Percentiles rank a stretch among this genome's conserved stretches.
phyloP scores from a whole-genome alignment of 495 filamentous ascomycete species.

The Aspergillus biplanus region DNA sequence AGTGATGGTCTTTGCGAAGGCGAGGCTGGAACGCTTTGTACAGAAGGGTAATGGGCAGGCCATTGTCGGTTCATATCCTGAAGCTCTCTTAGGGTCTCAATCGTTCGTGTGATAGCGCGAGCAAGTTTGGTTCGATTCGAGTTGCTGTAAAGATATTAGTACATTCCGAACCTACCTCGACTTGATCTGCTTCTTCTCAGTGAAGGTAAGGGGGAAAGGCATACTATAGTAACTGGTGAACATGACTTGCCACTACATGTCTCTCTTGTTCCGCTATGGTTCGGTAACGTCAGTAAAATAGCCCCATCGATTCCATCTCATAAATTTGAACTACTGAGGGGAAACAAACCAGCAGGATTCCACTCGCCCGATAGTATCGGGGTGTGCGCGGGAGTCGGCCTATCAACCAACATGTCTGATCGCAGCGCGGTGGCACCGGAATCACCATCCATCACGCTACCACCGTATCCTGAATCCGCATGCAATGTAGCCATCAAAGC shows the following conservation, averaged over 20 bases:
- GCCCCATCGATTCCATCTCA: neutral
- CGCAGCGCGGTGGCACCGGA: slow-evolving; percentile 49
- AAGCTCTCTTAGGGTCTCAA: slow-evolving; percentile 78
- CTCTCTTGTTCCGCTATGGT: slow-evolving; percentile 61
- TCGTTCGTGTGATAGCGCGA: slow-evolving; percentile 78
- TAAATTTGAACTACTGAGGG: neutral
- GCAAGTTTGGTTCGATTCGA: slow-evolving; percentile 84
- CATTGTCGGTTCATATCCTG: slow-evolving; percentile 88
- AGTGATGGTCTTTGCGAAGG: slow-evolving; percentile 48
- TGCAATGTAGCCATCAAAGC: slow-evolving; percentile 72
- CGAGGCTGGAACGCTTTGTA: slow-evolving; percentile 62
- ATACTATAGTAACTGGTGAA: slow-evolving; percentile 72
- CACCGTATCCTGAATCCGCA: slow-evolving; percentile 88
- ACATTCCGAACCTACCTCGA: neutral
- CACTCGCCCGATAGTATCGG: slow-evolving; percentile 53
- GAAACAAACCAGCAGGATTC: slow-evolving; percentile 45
- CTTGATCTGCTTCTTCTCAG: neutral
- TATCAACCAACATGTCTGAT: slow-evolving; percentile 67
- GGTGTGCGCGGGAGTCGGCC: slow-evolving; percentile 63
- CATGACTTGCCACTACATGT: slow-evolving; percentile 66
- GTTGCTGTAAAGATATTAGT: slow-evolving; percentile 65
- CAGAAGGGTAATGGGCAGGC: slow-evolving; percentile 94
- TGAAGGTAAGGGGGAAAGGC: slow-evolving; percentile 22
- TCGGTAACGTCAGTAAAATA: slow-evolving; percentile 11
- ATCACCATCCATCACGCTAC: slow-evolving; percentile 51